Conservation (phyloP, 139 green algal genomes). For the Chlorella sp. region DNA sequence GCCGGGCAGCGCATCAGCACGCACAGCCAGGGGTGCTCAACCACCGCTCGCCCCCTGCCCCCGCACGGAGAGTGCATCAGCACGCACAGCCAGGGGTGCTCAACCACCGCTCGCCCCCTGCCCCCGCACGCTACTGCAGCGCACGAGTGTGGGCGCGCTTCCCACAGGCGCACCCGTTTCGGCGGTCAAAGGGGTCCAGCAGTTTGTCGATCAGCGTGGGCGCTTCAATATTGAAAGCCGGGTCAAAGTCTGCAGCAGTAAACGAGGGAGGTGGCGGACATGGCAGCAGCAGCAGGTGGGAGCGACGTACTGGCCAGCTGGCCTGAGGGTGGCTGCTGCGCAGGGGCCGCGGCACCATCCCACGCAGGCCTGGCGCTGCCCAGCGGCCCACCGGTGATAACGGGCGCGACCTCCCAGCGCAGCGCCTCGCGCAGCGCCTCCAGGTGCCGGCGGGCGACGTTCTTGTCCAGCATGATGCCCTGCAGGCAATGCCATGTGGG, state of each 20-base stretch:
- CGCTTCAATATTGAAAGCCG: slow-evolving; percentile 45
- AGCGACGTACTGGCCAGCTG: not conserved
- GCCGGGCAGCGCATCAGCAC: too few relatives aligned
- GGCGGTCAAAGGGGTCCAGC: slow-evolving; percentile 21
- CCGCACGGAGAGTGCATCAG: too few relatives aligned
- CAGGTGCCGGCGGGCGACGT: slow-evolving; percentile 35
- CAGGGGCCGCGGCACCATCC: not conserved
- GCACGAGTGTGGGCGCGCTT: not conserved
- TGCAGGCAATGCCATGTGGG: not conserved
- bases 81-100: too few relatives aligned
- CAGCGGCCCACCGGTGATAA: slow-evolving; percentile 25
- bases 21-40: too few relatives aligned
- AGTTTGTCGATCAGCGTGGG: slow-evolving; percentile 15
- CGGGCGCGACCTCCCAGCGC: slow-evolving; percentile 43
- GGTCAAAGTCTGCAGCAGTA: slow-evolving; percentile 45
- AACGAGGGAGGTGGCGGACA: not conserved
- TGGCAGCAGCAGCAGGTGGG: not conserved
- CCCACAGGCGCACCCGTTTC: not conserved
- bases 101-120: too few relatives aligned
- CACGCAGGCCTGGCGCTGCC: not conserved
- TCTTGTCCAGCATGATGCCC: slow-evolving; percentile 13
- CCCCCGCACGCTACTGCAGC: too few relatives aligned
- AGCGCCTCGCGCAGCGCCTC: slow-evolving; percentile 47
- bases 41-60: too few relatives aligned
- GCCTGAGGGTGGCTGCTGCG: not conserved